phyloP scores from a whole-genome alignment of 352 stramenopile species.

The Saprolegnia diclina region DNA sequence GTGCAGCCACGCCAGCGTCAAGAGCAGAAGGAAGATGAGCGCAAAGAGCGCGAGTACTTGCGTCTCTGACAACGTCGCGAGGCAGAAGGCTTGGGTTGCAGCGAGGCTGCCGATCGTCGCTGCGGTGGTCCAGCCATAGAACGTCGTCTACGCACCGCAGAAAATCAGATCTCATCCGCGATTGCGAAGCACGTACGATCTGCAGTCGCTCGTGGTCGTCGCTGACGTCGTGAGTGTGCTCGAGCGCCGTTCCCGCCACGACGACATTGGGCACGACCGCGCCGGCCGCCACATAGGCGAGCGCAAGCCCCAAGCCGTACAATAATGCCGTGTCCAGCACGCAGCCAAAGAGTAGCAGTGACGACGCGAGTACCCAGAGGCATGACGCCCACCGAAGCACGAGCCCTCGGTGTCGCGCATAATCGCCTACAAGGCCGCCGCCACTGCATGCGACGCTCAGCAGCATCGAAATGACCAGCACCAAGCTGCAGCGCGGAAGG shows the following conservation, averaged over 20 bases:
- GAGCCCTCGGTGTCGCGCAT: conserved; percentile 6
- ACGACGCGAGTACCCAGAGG: neutral
- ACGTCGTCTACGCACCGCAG: neutral
- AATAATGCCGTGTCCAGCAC: neutral
- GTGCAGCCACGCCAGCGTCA: neutral
- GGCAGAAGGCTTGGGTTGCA: neutral
- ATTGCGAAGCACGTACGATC: neutral
- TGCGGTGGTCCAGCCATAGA: neutral
- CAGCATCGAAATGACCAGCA: conserved; percentile 6
- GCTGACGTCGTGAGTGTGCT: neutral
- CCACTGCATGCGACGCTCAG: conserved; percentile 3
- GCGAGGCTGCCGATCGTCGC: neutral
- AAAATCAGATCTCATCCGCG: neutral
- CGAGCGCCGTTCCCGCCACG: neutral
- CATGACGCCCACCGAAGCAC: neutral
- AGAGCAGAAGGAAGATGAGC: neutral
- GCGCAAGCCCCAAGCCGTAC: conserved; percentile 1
- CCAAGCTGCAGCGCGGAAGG: conserved; percentile 9
- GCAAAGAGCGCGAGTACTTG: neutral
- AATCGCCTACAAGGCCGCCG: conserved; percentile 13
- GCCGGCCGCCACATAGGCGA: conserved; percentile 6
- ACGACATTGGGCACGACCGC: conserved; percentile 19
- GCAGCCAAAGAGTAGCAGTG: neutral
- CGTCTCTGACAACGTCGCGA: neutral
- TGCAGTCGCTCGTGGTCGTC: neutral